Evolutionary conservation across 2,329 filamentous ascomycete species (phyloP).

Genomic region (Pestalotiopsis sp.): DNA sequence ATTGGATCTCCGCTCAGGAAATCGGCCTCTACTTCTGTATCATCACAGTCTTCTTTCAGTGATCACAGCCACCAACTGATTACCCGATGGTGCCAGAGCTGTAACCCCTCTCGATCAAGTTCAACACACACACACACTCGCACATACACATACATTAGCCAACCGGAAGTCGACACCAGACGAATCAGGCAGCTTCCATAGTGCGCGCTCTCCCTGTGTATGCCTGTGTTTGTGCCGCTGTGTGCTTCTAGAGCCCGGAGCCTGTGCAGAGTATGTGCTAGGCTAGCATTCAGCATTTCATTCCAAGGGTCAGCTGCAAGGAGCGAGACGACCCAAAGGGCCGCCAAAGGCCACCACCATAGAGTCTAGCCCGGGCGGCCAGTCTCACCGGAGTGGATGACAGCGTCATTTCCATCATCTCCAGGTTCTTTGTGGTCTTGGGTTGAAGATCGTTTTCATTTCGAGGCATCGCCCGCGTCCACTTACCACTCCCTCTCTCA

Average conservation of each 20-base stretch:
- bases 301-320: constrained; percentile 3
- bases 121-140: background rate
- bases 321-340: background rate
- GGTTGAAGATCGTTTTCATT: constrained; percentile 7
- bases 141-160: background rate
- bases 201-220: background rate
- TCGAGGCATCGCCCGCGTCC: constrained; percentile 5
- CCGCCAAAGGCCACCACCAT: background rate
- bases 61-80: background rate
- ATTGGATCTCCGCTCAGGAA: background rate
- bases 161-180: background rate
- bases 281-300: constrained; percentile 13
- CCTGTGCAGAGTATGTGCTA: constrained; percentile 3
- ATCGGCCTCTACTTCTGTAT: background rate
- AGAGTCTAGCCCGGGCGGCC: background rate
- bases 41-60: background rate
- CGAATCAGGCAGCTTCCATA: constrained; percentile 11
- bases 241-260: background rate
- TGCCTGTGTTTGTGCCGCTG: background rate
- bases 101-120: background rate
- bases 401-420: constrained; percentile 12
- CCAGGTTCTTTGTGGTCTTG: background rate
- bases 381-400: constrained; percentile 17
- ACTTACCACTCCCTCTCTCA: background rate
- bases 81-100: background rate